Evolutionary conservation across 2,329 filamentous ascomycete species (phyloP).

Genomic region (Magnaporthales sp.): DNA sequence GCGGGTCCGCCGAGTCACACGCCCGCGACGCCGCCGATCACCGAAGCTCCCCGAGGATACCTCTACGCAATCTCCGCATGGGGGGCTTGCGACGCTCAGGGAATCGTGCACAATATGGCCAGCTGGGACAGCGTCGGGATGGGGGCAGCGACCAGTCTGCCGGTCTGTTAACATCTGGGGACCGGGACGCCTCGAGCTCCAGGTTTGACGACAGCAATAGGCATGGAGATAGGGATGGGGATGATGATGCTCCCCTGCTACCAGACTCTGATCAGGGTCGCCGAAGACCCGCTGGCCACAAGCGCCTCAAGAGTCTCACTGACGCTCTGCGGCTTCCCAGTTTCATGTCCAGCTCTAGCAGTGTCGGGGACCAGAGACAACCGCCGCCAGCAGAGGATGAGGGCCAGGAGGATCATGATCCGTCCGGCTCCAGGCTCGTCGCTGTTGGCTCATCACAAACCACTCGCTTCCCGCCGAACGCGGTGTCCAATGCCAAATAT

Average conservation of each 20-base stretch:
- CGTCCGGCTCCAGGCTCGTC: slow-evolving; percentile 65
- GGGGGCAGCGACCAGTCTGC: slow-evolving; percentile 57
- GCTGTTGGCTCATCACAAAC: slow-evolving; percentile 66
- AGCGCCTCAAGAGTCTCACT: slow-evolving; percentile 32
- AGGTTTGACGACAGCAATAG: slow-evolving; percentile 4
- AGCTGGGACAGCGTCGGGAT: slow-evolving; percentile 47
- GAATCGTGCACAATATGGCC: slow-evolving; percentile 49
- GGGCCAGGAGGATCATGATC: slow-evolving; percentile 48
- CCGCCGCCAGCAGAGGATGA: slow-evolving; percentile 24
- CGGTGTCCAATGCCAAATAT: slow-evolving; percentile 96
- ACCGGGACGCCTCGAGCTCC: slow-evolving; percentile 16
- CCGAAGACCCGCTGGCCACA: slow-evolving; percentile 27
- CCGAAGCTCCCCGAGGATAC: slow-evolving; percentile 49
- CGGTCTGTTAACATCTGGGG: slow-evolving; percentile 42
- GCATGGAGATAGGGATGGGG: slow-evolving; percentile 32
- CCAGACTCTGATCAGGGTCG: slow-evolving; percentile 26
- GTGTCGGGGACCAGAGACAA: slow-evolving; percentile 27
- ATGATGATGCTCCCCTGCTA: slow-evolving; percentile 70
- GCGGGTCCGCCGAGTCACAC: slow-evolving; percentile 25
- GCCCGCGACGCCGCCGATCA: slow-evolving; percentile 36
- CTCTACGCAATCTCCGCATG: slow-evolving; percentile 63
- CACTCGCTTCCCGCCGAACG: slow-evolving; percentile 76
- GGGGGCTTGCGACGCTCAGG: slow-evolving; percentile 48
- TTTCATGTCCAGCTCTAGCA: slow-evolving; percentile 45
- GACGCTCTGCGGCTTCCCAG: slow-evolving; percentile 54